Base-by-base conservation (phyloP, 2,329 filamentous ascomycete species). In the Ophiostoma triangulosporum region DNA sequence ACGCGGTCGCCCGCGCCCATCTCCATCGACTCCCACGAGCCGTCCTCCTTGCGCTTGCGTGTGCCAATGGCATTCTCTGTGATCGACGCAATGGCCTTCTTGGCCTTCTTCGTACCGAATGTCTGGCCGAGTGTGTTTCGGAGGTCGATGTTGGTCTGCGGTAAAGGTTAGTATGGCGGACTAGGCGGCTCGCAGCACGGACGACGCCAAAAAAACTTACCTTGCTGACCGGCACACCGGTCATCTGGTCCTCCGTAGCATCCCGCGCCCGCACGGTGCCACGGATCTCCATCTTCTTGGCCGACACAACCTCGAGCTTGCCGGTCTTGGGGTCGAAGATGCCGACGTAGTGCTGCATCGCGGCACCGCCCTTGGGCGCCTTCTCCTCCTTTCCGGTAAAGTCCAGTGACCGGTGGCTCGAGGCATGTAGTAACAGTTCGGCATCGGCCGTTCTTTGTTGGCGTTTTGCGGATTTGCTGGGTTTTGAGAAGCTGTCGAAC, bases 51-150 rank as follows among this genome's bases (percentile, higher is more conserved):
- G 40, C 72, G 67, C 40, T 68, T 69, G 60, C 58, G 56, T 9
- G 29, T 53, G 27, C 57, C 54, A 33, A 91, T 88, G 17, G 84
- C 84, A 63, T 90, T 89, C 61, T 86, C 75, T 2, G 81, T 80
- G 58, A 78, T 74, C 54, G 82, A 77, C 27, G 76, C 73, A 60
- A 93, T 80, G 1, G 80, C 84, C 69, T 90, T 91, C 73, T 83
- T 85, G 22, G 87, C 84, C 69, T 90, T 91, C 71, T 87, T 89
- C 26, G 86, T 91, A 65, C 88, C 88, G 62, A 94, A 94, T 31
- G 84, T 81, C 61, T 86, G 76, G 38, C 85, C 86, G 12, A 94
- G 79, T 2, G 83, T 78, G 60, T 81, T 83, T 60, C 78, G 79
- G 63, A 78, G 77, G 27, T 83, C 77, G 61, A 76, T 70, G 62